phyloP scores from a whole-genome alignment of 371 early-diverging fungal species.

The Apophysomyces variabilis region DNA sequence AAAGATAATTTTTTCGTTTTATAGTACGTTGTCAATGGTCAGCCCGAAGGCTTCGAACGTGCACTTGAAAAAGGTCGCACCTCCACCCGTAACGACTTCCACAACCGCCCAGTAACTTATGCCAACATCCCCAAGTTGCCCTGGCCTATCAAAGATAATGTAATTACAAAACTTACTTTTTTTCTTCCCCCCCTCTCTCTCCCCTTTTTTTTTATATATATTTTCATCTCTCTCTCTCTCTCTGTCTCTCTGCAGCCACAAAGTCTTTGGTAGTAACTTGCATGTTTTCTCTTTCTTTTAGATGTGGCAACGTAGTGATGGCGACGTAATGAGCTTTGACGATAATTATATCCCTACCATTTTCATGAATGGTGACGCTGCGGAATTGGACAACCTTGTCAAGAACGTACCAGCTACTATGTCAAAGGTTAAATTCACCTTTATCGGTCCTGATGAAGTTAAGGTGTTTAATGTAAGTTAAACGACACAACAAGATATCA shows the following conservation, averaged over 20 bases:
- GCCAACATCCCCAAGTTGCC: slow-evolving; percentile 61
- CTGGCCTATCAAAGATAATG: slow-evolving; percentile 47
- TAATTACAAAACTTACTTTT: slow-evolving; percentile 18
- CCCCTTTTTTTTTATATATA: not conserved
- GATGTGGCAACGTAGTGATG: slow-evolving; percentile 49
- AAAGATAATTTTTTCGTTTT: not conserved
- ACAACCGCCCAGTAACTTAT: slow-evolving; percentile 52
- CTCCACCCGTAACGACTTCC: slow-evolving; percentile 55
- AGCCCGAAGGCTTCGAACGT: slow-evolving; percentile 51
- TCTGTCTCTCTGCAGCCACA: too few species aligned
- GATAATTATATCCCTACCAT: slow-evolving; percentile 60
- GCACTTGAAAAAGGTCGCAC: slow-evolving; percentile 31
- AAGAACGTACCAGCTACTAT: slow-evolving; percentile 30
- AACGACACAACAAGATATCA: not conserved
- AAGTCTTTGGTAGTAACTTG: too few species aligned
- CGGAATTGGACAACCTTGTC: slow-evolving; percentile 38
- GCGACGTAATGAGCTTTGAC: slow-evolving; percentile 50
- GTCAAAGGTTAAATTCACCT: slow-evolving; percentile 39
- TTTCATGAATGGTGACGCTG: slow-evolving; percentile 42
- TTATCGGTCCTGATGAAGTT: slow-evolving; percentile 53
- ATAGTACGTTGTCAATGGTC: slow-evolving; percentile 53
- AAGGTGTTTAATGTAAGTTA: slow-evolving; percentile 37
- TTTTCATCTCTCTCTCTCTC: too few species aligned
- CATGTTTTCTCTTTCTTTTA: not conserved
- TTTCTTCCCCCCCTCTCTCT: slow-evolving; percentile 1